Percentiles rank a stretch among this genome's conserved stretches.
These are phyloP conservation scores for Trichoderma orchidacearum DNA, from an alignment of 495 filamentous ascomycete species.

Conservation along the genomic window DNA sequence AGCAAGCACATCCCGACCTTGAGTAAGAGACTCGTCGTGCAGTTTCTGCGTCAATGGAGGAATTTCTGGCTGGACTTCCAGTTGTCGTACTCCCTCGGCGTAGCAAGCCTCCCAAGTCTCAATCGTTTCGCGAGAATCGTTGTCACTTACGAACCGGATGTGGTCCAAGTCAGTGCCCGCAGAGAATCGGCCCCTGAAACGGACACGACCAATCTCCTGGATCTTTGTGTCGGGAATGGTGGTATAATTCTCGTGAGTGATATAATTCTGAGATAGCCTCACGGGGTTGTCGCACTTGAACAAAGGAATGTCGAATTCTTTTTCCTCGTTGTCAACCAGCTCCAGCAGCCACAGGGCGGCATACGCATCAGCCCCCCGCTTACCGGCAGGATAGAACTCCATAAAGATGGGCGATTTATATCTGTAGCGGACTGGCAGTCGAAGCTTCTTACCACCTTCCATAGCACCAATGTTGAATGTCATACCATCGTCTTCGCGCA, in stretches of 20 bases:
- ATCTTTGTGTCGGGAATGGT: slow-evolving; percentile 53
- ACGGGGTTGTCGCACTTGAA: slow-evolving; percentile 62
- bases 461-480: slow-evolving; percentile 47
- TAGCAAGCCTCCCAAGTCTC: slow-evolving; percentile 89
- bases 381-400: slow-evolving; percentile 59
- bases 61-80: slow-evolving; percentile 51
- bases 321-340: slow-evolving; percentile 63
- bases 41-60: slow-evolving; percentile 51
- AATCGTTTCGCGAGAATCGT: slow-evolving; percentile 79
- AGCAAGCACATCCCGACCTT: slow-evolving; percentile 68
- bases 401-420: slow-evolving; percentile 83
- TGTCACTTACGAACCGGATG: slow-evolving; percentile 68
- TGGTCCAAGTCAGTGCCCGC: slow-evolving; percentile 87
- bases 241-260: slow-evolving; percentile 57
- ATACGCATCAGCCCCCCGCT: slow-evolving; percentile 58
- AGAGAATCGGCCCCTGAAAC: slow-evolving; percentile 70
- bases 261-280: slow-evolving; percentile 79
- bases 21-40: slow-evolving; percentile 64
- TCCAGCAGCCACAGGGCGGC: slow-evolving; percentile 77
- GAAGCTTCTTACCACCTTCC: slow-evolving; percentile 37
- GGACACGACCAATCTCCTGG: slow-evolving; percentile 62
- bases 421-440: slow-evolving; percentile 75
- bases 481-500: slow-evolving; percentile 37
- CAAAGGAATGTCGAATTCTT: slow-evolving; percentile 69
- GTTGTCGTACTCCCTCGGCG: slow-evolving; percentile 65